Conservation (phyloP, 1,139 yeast species). For the Meyerozyma guilliermondii region DNA sequence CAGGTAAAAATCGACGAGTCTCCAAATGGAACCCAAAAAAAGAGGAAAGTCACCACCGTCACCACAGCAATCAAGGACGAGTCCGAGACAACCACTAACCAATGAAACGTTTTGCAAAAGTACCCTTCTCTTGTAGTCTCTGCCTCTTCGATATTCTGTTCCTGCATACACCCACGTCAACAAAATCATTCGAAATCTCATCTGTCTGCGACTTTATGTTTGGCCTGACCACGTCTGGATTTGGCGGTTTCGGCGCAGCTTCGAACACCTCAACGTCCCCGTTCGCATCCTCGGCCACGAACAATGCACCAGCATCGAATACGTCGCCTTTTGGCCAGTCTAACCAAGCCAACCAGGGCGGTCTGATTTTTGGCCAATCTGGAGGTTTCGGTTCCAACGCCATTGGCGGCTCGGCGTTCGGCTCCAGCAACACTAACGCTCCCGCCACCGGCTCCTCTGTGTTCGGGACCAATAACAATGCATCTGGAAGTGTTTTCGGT, state of each 20-base stretch:
- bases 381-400: background rate
- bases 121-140: background rate
- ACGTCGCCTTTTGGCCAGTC: slow-evolving; percentile 3
- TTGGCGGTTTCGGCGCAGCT: slow-evolving; percentile 20
- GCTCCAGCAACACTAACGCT: slow-evolving; percentile 1
- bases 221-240: slow-evolving; percentile 19
- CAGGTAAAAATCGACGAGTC: slow-evolving; percentile 2
- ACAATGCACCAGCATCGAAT: slow-evolving; percentile 3
- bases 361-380: slow-evolving; percentile 1
- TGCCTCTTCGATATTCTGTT: background rate
- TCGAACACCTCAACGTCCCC: slow-evolving; percentile 10
- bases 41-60: slow-evolving; percentile 1
- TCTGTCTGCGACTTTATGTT: slow-evolving; percentile 12
- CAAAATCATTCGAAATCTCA: background rate
- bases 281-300: slow-evolving; percentile 9
- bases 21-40: slow-evolving; percentile 2
- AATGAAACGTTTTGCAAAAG: background rate
- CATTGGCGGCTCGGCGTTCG: slow-evolving; percentile 1
- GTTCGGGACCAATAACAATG: slow-evolving; percentile 12
- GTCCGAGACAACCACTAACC: background rate
- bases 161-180: slow-evolving; percentile 3
- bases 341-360: background rate
- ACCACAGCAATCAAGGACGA: slow-evolving; percentile 3
- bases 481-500: slow-evolving; percentile 27
- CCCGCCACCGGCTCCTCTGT: background rate